phyloP scores from a whole-genome alignment of 148 eudicot species.

The Cornus controversa region DNA sequence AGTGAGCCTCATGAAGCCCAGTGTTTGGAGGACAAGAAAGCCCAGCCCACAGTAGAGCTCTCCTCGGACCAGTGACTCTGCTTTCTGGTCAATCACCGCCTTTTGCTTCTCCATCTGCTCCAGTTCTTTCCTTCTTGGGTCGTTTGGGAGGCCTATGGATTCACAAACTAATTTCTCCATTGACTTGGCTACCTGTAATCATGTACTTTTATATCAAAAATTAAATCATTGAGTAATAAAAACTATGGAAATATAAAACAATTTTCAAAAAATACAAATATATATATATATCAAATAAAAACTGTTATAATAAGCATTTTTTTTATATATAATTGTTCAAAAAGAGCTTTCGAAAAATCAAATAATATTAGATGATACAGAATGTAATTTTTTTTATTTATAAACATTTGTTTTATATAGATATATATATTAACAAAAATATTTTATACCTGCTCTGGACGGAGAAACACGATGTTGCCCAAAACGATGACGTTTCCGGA shows the following conservation, averaged over 20 bases:
- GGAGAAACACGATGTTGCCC: constrained; percentile 55
- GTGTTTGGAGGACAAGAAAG: constrained; percentile 45
- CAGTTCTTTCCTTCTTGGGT: constrained; percentile 52
- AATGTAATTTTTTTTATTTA: too few relatives aligned
- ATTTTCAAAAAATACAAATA: too few relatives aligned
- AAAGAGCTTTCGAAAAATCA: too few relatives aligned
- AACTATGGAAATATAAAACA: too few relatives aligned
- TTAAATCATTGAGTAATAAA: too few relatives aligned
- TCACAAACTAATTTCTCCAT: constrained; percentile 44
- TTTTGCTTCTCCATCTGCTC: constrained; percentile 49
- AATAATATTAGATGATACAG: too few relatives aligned
- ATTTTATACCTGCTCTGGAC: constrained; percentile 58
- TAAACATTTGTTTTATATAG: too few relatives aligned
- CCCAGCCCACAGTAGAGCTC: constrained; percentile 73
- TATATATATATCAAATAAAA: too few relatives aligned
- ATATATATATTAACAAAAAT: too few relatives aligned
- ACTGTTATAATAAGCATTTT: too few relatives aligned
- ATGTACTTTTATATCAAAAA: background rate
- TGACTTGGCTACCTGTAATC: constrained; percentile 52
- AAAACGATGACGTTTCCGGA: constrained; percentile 60
- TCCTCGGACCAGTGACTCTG: constrained; percentile 34
- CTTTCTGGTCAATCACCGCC: constrained; percentile 44
- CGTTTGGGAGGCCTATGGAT: constrained; percentile 48
- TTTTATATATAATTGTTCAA: too few relatives aligned
- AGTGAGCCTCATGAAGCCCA: constrained; percentile 77